Evolutionary conservation across 805 yeast genomes (phyloP), one percentile per base, ranked within the genome.

Genomic region (Yarrowia sp.): DNA sequence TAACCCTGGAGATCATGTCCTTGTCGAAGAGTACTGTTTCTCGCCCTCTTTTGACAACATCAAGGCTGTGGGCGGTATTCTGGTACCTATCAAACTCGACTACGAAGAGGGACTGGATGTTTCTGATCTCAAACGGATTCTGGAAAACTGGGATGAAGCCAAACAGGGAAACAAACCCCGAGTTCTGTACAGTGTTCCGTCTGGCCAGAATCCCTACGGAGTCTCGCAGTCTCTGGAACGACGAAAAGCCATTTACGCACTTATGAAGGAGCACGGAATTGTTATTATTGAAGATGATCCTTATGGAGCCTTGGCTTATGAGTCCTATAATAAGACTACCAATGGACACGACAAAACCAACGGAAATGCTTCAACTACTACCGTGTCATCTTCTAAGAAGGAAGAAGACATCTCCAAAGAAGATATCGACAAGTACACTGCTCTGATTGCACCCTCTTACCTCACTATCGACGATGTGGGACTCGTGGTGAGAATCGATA

Each of bases 131-230:
- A 86, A 79, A 6, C 78, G 79, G 48, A 68, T 81, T 46, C 80
- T 90, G 70, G 80, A 78, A 49, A 80, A 81, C 69, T 91, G 95
- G 95, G 11, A 51, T 19, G 82, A 81, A 4, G 24, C 7, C 28
- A 49, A 24, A 3, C 70, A 75, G 64, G 76, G 79, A 44, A 70
- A 82, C 79, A 65, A 81, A 75, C 71, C 75, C 79, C 77, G 78
- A 68, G 62, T 74, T 40, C 69, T 75, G 63, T 89, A 89, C 76
- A 82, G 90, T 14, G 87, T 89, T 73, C 85, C 89, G 44, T 85
- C 91, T 12, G 96, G 96, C 51, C 96, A 90, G 74, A 90, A 90
- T 77, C 96, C 96, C 58, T 85, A 92, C 16, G 96, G 96, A 8
- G 81, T 86, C 17, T 83, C 88, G 4, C 83, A 88, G 73, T 78